Conservation (phyloP, 2,329 filamentous ascomycete genomes). For the Fusarium sp. region DNA sequence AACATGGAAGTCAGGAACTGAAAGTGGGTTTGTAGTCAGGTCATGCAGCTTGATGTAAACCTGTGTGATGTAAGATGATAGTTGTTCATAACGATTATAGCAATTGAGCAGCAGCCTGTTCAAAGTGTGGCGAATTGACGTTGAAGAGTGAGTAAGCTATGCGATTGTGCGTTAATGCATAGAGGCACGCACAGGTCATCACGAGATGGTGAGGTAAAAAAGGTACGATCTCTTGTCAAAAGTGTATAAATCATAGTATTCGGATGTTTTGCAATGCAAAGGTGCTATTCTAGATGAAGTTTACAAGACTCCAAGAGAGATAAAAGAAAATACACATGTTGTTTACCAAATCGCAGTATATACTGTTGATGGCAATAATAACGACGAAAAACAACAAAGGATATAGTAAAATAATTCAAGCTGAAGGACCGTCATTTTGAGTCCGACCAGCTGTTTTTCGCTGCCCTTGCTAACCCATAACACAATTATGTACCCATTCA, state of each 20-base stretch:
- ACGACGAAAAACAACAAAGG: conserved; percentile 22
- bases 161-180: not conserved
- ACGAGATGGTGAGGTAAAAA: not conserved
- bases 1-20: not conserved
- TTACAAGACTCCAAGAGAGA: conserved; percentile 33
- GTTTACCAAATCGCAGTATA: conserved; percentile 14
- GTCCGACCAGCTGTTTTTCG: conserved; percentile 43
- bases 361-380: conserved; percentile 23
- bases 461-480: conserved; percentile 43
- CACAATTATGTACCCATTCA: conserved; percentile 41
- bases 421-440: conserved; percentile 25
- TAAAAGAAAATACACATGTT: conserved; percentile 29
- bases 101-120: not conserved
- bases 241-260: conserved; percentile 12
- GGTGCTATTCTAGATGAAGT: conserved; percentile 28
- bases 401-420: conserved; percentile 35
- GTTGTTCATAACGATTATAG: not conserved
- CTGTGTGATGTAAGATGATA: conserved; percentile 3
- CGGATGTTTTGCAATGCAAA: conserved; percentile 11
- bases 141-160: not conserved
- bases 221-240: not conserved
- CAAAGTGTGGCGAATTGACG: not conserved
- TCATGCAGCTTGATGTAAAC: conserved; percentile 2
- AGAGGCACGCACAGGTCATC: too few relatives aligned
- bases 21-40: not conserved